Base-by-base conservation (phyloP, 768 basidiomycete genomes). In the Auricularia sp. region DNA sequence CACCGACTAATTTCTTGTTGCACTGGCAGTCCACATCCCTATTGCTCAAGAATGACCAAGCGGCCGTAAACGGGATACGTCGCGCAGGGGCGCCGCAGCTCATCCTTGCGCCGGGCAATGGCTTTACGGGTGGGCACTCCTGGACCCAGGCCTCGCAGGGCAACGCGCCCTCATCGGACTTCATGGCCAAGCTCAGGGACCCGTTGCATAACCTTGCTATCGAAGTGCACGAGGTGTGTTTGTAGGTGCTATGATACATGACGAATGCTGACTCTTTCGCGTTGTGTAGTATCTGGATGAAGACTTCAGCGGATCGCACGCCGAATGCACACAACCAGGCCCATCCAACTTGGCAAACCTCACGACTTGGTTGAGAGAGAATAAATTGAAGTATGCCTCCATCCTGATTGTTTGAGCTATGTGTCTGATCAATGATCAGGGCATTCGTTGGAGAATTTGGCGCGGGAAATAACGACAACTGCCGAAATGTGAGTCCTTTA, bases 401-500 rank as follows among this genome's bases (percentile, higher is more conserved):
- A 18, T 51, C n/a, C 33, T 45, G 13, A 29, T 5, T 62, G 24
- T 47, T 66, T 36, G 45, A 36, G 4, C 37, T 35, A 14, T 8
- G 8, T 42, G 37, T 6, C 47, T 24, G 33, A 4, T 42, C 3
- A 13, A 56, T 24, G 13, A 24, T 33, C 65, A 81, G 80, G 67
- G 80, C 79, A 2, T 73, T 81, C 18, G 70, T 81, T 16, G 78
- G 75, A 56, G 80, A 81, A 70, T 81, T 81, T 62, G 79, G 80
- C 51, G 78, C 78, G 54, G 79, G 77, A 24, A 76, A 78, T 67
- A 80, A 81, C 67, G 68, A 72, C 37, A 77, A 73, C 44, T 81
- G 80, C 61, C 64, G 61, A 33, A 24, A 62, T 24, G 67, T 67
- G 24, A 45, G 66, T 39, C 35, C 29, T 5, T 39, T 64, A 18